Percentiles rank a stretch among this genome's conserved stretches.
Conservation (phyloP, 805 yeast species). For the Candida hispaniensis region DNA sequence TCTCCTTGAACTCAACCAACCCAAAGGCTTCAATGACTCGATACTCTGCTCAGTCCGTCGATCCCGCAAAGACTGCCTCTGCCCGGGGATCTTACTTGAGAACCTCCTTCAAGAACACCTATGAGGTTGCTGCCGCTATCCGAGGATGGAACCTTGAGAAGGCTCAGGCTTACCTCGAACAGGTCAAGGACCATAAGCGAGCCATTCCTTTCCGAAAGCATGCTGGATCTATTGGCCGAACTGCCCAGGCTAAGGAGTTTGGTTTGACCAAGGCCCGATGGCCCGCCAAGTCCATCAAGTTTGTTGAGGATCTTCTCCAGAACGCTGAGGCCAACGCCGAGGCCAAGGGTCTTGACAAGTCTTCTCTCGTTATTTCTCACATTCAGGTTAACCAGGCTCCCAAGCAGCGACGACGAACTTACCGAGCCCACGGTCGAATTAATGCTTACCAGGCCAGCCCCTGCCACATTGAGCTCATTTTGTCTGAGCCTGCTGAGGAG, state of each 20-base stretch:
- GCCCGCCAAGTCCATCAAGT: conserved; percentile 98
- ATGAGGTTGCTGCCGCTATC: conserved; percentile 98
- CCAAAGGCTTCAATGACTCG: conserved; percentile 65
- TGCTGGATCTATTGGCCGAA: conserved; percentile 94
- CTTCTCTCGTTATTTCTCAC: conserved; percentile 91
- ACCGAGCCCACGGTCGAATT: conserved; percentile 99
- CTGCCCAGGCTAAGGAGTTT: conserved; percentile 99
- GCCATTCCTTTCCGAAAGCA: conserved; percentile 99
- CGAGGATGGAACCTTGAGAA: conserved; percentile 94
- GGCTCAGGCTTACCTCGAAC: conserved; percentile 92
- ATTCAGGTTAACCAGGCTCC: conserved; percentile 99
- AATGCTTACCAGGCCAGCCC: conserved; percentile 98
- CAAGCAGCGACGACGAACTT: conserved; percentile 99
- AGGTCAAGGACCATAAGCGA: conserved; percentile 96
- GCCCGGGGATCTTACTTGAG: conserved; percentile 99
- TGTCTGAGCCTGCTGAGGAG: conserved; percentile 90
- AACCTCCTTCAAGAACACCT: conserved; percentile 99
- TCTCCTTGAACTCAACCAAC: conserved; percentile 1
- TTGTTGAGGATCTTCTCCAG: conserved; percentile 84
- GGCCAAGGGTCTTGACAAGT: conserved; percentile 94
- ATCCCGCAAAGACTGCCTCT: conserved; percentile 99
- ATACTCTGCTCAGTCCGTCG: conserved; percentile 98
- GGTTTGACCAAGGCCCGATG: conserved; percentile 99
- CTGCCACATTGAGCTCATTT: conserved; percentile 95
- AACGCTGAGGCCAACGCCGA: conserved; percentile 99